Evolutionary conservation across 192 early-diverging fungal species (phyloP), one percentile per base, ranked within the genome.

Genomic region (Coemansia sp.): DNA sequence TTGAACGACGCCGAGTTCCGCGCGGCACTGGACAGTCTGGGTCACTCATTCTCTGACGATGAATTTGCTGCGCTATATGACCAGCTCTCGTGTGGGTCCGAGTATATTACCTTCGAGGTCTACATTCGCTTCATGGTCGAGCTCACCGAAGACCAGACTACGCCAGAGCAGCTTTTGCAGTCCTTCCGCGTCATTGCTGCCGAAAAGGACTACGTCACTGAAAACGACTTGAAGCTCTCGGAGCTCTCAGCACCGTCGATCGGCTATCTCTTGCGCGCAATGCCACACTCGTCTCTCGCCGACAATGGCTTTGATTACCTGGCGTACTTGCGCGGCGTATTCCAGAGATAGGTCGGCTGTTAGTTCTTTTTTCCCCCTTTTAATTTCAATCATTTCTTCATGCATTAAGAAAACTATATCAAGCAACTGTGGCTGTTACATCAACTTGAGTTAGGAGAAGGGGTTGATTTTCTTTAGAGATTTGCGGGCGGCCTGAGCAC

Each of bases 101-200:
- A 88, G 34, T 87, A 91, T 31, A 89, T 95, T 20, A 87, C 90
- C 11, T 97, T 97, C 73, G 93, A 96, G 64, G 90, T 92, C 77
- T 97, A 95, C 69, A 94, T 97, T 69, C 87, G 88, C 39, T 96
- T 90, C 70, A 90, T 95, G 89, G 87, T 92, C 2, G 87, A 86
- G 36, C 86, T 95, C 9, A 94, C 94, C 47, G 95, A 98, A 79
- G 95, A 97, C 79, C 93, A 95, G 68, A 90, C 93, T 6, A 93
- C 90, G 40, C 90, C 92, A 8, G 93, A 97, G 49, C 94, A 97
- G 82, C 84, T 97, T 20, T 84, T 87, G 34, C 89, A 91, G 47
- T 92, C 96, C 20, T 98, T 98, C 90, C 86, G 88, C 50, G 88
- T 92, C 33, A 87, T 98, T 47, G 94, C 96, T 3, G 87, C 78